These are phyloP conservation scores for Metschnikowia shivogae DNA, from an alignment of 805 yeast genomes.

Conservation along the genomic window DNA sequence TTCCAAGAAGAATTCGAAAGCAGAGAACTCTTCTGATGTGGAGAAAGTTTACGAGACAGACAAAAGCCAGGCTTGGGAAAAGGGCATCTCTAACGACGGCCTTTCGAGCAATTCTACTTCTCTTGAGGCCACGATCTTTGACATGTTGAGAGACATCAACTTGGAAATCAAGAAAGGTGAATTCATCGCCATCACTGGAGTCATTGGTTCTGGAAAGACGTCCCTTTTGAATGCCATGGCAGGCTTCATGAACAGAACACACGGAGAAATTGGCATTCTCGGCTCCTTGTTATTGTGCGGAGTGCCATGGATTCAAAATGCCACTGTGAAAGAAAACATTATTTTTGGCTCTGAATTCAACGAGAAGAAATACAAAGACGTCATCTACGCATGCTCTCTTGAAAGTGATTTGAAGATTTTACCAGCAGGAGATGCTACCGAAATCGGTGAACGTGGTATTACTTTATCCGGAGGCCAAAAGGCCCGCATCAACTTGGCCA, in stretches of 20 bases:
- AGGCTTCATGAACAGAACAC: constrained; percentile 59
- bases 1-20: background rate
- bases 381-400: constrained; percentile 64
- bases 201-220: constrained; percentile 80
- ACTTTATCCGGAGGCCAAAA: constrained; percentile 89
- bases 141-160: constrained; percentile 49
- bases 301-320: constrained; percentile 81
- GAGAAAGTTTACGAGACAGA: background rate
- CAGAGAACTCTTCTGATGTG: constrained; percentile 3
- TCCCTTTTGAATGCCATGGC: constrained; percentile 67
- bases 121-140: constrained; percentile 27
- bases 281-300: constrained; percentile 57
- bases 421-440: constrained; percentile 73
- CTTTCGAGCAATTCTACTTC: constrained; percentile 2
- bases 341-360: constrained; percentile 59
- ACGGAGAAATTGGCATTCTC: constrained; percentile 49
- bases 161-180: constrained; percentile 59
- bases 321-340: constrained; percentile 72
- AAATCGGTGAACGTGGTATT: constrained; percentile 83
- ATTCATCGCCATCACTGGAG: constrained; percentile 71
- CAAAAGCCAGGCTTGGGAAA: background rate
- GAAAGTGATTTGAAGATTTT: constrained; percentile 59
- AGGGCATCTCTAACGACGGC: background rate
- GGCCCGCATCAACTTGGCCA: constrained; percentile 73
- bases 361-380: constrained; percentile 45